phyloP scores from a whole-genome alignment of 225 moss, liverwort and hornwort genomes.

The Lunularia cruciata region DNA sequence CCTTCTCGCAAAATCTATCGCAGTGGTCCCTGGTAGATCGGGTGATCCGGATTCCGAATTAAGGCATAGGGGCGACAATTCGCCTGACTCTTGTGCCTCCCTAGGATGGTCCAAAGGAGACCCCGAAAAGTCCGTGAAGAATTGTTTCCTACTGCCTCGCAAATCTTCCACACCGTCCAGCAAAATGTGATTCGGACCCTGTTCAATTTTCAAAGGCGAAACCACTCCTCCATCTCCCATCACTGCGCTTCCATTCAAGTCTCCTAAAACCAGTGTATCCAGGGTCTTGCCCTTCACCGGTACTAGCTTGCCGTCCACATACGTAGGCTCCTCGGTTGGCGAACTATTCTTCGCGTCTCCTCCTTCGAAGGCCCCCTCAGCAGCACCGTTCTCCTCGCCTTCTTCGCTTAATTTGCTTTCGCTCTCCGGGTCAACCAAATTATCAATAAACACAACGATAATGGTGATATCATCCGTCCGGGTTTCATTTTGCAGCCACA shows the following conservation, averaged over 20 bases:
- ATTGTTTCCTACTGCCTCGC: slow-evolving; percentile 49
- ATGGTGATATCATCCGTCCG: slow-evolving; percentile 97
- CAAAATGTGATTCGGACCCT: slow-evolving; percentile 36
- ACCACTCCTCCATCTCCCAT: slow-evolving; percentile 24
- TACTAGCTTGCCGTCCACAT: neutral
- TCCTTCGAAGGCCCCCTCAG: neutral
- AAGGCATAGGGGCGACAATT: slow-evolving; percentile 44
- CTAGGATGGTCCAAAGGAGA: slow-evolving; percentile 33
- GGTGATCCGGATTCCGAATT: slow-evolving; percentile 25
- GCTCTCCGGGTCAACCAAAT: slow-evolving; percentile 50
- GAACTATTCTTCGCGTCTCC: neutral
- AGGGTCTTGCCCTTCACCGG: slow-evolving; percentile 40
- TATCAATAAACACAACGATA: slow-evolving; percentile 79
- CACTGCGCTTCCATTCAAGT: slow-evolving; percentile 31
- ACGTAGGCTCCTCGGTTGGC: neutral
- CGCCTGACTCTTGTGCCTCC: slow-evolving; percentile 35
- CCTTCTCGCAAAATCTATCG: slow-evolving; percentile 40
- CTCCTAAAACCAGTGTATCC: slow-evolving; percentile 42
- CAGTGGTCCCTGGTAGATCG: neutral
- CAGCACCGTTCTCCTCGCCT: neutral
- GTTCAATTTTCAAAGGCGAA: slow-evolving; percentile 36
- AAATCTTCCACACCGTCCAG: slow-evolving; percentile 44
- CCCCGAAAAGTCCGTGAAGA: slow-evolving; percentile 27
- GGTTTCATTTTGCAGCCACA: slow-evolving; percentile 95
- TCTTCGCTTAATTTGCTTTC: neutral